Conservation (phyloP, 345 rosid species). For the Acer saccharum region DNA sequence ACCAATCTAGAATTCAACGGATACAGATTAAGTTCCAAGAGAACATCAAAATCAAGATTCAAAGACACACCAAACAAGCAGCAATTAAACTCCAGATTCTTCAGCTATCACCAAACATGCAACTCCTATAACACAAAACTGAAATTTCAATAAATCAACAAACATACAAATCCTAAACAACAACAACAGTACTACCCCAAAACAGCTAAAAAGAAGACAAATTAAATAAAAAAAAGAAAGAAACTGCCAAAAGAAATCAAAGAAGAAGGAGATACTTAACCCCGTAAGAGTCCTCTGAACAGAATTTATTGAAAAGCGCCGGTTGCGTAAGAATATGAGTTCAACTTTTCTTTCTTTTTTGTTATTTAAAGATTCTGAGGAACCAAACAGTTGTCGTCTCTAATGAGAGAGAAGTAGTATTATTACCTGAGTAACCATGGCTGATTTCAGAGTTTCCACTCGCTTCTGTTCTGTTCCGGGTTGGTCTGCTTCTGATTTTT, state of each 20-base stretch:
- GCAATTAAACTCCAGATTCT: not conserved
- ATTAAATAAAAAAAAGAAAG: not conserved
- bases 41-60: not conserved
- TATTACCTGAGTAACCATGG: not conserved
- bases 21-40: not conserved
- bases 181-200: not conserved
- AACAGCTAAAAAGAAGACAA: not conserved
- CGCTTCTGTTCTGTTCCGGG: not conserved
- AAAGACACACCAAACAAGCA: not conserved
- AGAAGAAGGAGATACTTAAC: not conserved
- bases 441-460: not conserved
- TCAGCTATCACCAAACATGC: not conserved
- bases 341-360: not conserved
- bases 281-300: not conserved
- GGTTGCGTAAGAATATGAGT: not conserved
- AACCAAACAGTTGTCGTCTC: constrained; percentile 4
- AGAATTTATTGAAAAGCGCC: not conserved
- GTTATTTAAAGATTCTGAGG: not conserved
- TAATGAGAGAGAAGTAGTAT: too few species aligned
- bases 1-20: not conserved
- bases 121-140: not conserved
- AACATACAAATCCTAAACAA: constrained; percentile 1
- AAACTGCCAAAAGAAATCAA: not conserved
- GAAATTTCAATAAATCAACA: not conserved
- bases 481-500: not conserved